These are phyloP conservation scores for Tricholomella constricta DNA, from an alignment of 768 basidiomycete genomes.

Conservation along the genomic window DNA sequence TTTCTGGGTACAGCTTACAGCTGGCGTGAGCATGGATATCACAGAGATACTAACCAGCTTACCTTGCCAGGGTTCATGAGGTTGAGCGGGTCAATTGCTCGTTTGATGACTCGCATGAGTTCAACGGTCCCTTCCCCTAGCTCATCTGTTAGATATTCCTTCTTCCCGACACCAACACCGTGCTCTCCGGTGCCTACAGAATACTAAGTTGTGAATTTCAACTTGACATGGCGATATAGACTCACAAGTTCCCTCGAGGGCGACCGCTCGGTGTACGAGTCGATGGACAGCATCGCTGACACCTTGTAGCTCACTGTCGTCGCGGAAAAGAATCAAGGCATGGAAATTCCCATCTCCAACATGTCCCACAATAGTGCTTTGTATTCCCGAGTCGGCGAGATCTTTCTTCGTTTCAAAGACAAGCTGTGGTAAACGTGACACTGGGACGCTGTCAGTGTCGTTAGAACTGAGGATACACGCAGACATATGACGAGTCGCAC, in stretches of 20 bases:
- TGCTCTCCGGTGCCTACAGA: constrained; percentile 79
- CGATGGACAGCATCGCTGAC: constrained; percentile 67
- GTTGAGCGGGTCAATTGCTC: constrained; percentile 74
- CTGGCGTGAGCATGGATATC: background rate
- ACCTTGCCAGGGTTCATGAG: constrained; percentile 88
- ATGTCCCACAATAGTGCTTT: constrained; percentile 78
- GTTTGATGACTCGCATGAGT: constrained; percentile 86
- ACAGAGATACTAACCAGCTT: background rate
- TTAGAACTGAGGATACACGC: background rate
- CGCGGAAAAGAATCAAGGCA: constrained; percentile 57
- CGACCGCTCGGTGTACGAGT: constrained; percentile 69
- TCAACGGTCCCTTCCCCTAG: constrained; percentile 81
- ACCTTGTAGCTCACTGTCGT: constrained; percentile 56
- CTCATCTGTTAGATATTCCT: constrained; percentile 80
- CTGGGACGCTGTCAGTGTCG: constrained; percentile 54
- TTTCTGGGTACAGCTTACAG: constrained; percentile 35
- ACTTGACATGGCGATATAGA: background rate
- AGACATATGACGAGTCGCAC: constrained; percentile 39
- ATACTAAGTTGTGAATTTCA: constrained; percentile 3
- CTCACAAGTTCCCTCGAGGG: constrained; percentile 77
- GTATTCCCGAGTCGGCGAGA: constrained; percentile 54
- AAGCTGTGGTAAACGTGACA: constrained; percentile 66
- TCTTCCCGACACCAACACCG: constrained; percentile 87
- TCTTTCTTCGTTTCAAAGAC: constrained; percentile 82
- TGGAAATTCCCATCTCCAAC: constrained; percentile 74